phyloP scores from a whole-genome alignment of 1,139 yeast genomes.

The Geotrichum histeridarum region DNA sequence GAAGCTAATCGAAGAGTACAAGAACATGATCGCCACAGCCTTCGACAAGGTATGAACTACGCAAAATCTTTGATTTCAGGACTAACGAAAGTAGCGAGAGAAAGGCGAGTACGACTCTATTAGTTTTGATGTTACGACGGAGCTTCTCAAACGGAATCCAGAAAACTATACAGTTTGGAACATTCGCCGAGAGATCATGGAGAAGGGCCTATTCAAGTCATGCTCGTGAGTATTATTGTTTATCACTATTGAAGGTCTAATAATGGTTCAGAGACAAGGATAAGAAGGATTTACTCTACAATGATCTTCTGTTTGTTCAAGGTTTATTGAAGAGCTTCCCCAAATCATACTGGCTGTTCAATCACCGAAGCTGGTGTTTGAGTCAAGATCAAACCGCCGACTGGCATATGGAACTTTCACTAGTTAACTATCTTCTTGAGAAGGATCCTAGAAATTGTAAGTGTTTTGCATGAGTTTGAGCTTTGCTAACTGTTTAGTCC shows the following conservation, averaged over 20 bases:
- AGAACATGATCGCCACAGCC: conserved; percentile 43
- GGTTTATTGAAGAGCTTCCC: conserved; percentile 61
- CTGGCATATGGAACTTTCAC: conserved; percentile 64
- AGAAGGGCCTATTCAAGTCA: conserved; percentile 33
- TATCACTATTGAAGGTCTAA: background rate
- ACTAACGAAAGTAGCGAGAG: conserved; percentile 19
- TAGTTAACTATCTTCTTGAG: conserved; percentile 63
- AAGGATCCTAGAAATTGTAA: conserved; percentile 68
- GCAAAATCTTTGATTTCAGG: background rate
- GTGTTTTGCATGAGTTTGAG: background rate
- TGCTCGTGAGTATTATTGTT: conserved; percentile 7
- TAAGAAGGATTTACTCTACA: conserved; percentile 42
- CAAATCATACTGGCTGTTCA: conserved; percentile 96
- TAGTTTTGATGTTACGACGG: conserved; percentile 51
- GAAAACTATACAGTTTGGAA: conserved; percentile 92
- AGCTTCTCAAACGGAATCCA: conserved; percentile 63
- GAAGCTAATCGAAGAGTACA: conserved; percentile 54
- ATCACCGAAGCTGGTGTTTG: conserved; percentile 82
- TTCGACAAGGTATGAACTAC: conserved; percentile 30
- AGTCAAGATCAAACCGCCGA: conserved; percentile 50
- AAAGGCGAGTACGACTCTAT: conserved; percentile 37
- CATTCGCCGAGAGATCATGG: conserved; percentile 68
- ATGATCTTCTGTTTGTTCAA: conserved; percentile 61
- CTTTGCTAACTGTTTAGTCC: conserved; percentile 37
- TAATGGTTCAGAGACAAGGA: conserved; percentile 16